A percentile compares a stretch with the other conserved stretches of the same genome.
Evolutionary conservation across 2,329 filamentous ascomycete genomes (phyloP).

Genomic region (Scleromitrula shiraiana): DNA sequence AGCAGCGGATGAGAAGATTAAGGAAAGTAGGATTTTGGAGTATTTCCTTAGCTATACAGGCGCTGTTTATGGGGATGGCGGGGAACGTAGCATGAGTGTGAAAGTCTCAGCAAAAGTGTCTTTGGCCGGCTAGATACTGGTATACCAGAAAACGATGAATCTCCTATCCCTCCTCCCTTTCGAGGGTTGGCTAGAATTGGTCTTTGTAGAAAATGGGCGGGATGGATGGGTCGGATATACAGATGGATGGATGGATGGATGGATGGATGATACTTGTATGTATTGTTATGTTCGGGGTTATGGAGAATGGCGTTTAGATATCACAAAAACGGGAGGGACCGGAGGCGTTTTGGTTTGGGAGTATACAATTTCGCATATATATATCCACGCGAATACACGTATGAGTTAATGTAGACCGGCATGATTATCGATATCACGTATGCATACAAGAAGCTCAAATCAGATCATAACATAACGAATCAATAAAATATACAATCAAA

Average conservation of each 20-base stretch:
- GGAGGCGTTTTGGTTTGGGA: no score
- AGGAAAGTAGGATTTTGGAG: slow-evolving; percentile 98
- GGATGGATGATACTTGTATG: not conserved
- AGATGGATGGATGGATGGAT: not conserved
- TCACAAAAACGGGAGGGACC: not conserved
- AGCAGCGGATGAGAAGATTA: slow-evolving; percentile 75
- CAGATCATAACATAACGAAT: no score
- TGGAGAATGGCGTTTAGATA: not conserved
- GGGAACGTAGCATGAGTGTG: slow-evolving; percentile 56
- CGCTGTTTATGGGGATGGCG: slow-evolving; percentile 89
- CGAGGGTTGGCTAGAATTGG: no score
- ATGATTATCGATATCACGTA: no score
- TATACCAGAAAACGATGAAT: not conserved
- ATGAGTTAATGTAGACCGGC: no score
- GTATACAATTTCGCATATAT: no score
- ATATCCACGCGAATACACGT: no score
- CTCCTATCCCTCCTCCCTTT: no score
- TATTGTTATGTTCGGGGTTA: not conserved
- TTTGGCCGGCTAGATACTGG: no score
- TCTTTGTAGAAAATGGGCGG: not conserved
- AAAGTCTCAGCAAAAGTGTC: not conserved
- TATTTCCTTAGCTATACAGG: slow-evolving; percentile 82
- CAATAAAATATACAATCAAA: not conserved
- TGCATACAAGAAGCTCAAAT: no score
- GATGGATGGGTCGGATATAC: no score